Percentiles rank a stretch among this genome's conserved stretches.
Evolutionary conservation across 2,329 filamentous ascomycete genomes (phyloP).

Genomic region (Colletotrichum higginsianum): DNA sequence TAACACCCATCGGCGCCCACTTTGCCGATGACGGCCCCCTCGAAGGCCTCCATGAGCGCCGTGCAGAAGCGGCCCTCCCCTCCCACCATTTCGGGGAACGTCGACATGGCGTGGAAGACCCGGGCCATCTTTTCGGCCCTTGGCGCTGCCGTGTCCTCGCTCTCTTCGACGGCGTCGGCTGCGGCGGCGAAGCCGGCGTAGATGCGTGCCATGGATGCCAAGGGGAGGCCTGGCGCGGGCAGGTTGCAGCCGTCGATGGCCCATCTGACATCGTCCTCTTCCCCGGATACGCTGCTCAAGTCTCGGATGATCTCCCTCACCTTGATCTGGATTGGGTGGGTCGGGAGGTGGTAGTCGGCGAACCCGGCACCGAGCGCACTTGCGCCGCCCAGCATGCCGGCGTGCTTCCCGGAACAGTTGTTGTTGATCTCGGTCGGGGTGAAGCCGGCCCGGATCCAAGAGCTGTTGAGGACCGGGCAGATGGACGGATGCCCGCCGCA

Average conservation of each 20-base stretch:
- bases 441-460: slow-evolving; percentile 57
- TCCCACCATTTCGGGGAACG: slow-evolving; percentile 59
- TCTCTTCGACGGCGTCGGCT: slow-evolving; percentile 39
- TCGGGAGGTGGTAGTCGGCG: slow-evolving; percentile 53
- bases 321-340: slow-evolving; percentile 56
- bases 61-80: slow-evolving; percentile 65
- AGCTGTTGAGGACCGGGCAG: slow-evolving; percentile 52
- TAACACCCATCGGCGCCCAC: slow-evolving; percentile 66
- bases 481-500: slow-evolving; percentile 60
- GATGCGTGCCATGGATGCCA: slow-evolving; percentile 53
- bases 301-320: slow-evolving; percentile 56
- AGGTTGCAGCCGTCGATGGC: slow-evolving; percentile 64
- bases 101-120: slow-evolving; percentile 60
- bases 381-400: slow-evolving; percentile 61
- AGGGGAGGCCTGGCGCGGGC: slow-evolving; percentile 59
- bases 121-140: slow-evolving; percentile 49
- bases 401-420: slow-evolving; percentile 66
- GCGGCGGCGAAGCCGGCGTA: slow-evolving; percentile 57
- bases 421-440: slow-evolving; percentile 56
- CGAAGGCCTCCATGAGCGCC: slow-evolving; percentile 57
- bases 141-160: neutral
- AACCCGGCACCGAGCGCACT: slow-evolving; percentile 52
- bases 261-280: slow-evolving; percentile 53
- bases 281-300: slow-evolving; percentile 47
- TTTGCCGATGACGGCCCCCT: slow-evolving; percentile 60